These are phyloP conservation scores for Sordaria brevicollis DNA, from an alignment of 495 filamentous ascomycete species.

Conservation along the genomic window DNA sequence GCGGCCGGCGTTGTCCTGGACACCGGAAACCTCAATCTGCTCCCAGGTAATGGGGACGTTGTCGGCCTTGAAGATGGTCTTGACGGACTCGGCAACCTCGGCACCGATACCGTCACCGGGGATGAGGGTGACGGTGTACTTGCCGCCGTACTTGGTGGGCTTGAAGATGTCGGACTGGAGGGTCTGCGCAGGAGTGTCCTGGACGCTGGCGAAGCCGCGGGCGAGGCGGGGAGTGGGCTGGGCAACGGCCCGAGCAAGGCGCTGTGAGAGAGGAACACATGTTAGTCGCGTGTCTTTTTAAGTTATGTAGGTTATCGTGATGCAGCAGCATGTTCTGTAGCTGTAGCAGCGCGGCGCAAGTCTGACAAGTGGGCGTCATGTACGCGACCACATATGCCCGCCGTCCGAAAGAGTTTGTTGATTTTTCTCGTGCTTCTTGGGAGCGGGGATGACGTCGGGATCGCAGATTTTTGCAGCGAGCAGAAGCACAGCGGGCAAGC, in stretches of 20 bases:
- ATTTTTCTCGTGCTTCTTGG: not conserved
- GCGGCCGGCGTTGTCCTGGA: slow-evolving; percentile 66
- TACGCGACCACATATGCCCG: not conserved
- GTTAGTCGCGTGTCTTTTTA: not conserved
- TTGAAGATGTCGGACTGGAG: slow-evolving; percentile 88
- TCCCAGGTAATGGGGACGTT: slow-evolving; percentile 99
- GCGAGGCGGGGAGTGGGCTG: slow-evolving; percentile 34
- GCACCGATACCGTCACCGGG: slow-evolving; percentile 97
- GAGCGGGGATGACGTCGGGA: not conserved
- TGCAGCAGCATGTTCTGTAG: not conserved
- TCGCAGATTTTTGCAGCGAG: slow-evolving; percentile 11
- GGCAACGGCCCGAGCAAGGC: slow-evolving; percentile 45
- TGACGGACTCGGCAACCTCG: slow-evolving; percentile 94
- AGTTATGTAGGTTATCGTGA: not conserved
- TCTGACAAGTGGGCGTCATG: not conserved
- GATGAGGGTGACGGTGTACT: slow-evolving; percentile 97
- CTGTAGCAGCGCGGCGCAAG: not conserved
- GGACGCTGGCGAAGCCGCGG: slow-evolving; percentile 60
- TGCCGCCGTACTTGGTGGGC: slow-evolving; percentile 97
- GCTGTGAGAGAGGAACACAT: slow-evolving; percentile 21
- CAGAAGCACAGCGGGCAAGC: slow-evolving; percentile 1
- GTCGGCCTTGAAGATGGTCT: slow-evolving; percentile 98
- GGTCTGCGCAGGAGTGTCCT: slow-evolving; percentile 75
- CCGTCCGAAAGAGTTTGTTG: not conserved
- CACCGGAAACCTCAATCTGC: slow-evolving; percentile 90